A percentile compares a stretch with the other conserved stretches of the same genome.
These are phyloP conservation scores for Elymus sibiricus DNA, from an alignment of 176 grass and related monocot genomes.

Conservation along the genomic window DNA sequence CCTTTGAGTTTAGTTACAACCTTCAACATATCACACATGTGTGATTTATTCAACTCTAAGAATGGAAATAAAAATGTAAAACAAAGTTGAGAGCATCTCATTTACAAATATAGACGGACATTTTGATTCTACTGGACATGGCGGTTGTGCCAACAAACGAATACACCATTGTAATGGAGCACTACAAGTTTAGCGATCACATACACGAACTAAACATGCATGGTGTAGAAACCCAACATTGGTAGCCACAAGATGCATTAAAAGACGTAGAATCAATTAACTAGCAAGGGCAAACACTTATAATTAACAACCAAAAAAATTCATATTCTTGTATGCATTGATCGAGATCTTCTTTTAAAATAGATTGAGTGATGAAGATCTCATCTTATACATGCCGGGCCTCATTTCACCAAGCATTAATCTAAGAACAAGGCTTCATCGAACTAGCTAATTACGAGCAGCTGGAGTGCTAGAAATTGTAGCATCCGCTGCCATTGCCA, in stretches of 20 bases:
- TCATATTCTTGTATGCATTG: background rate
- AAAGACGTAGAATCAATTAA: background rate
- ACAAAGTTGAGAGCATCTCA: too few species aligned
- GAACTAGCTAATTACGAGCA: conserved; percentile 7
- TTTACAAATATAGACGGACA: too few species aligned
- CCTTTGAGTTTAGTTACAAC: too few species aligned
- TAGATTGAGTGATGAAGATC: background rate
- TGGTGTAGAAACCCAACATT: background rate
- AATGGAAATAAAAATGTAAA: too few species aligned
- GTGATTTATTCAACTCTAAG: too few species aligned
- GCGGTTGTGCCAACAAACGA: too few species aligned
- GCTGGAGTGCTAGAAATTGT: background rate
- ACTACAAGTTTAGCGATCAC: too few species aligned
- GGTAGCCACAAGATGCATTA: background rate
- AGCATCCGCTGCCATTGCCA: background rate
- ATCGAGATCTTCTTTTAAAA: background rate
- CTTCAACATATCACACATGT: too few species aligned
- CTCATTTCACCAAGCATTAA: background rate
- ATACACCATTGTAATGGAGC: too few species aligned
- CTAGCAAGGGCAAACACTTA: conserved; percentile 3
- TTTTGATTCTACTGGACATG: too few species aligned
- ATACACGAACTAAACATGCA: too few species aligned
- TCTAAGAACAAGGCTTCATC: background rate
- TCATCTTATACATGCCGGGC: background rate
- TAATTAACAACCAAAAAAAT: background rate